Conservation (phyloP, 2,329 filamentous ascomycete genomes). For the Alternaria ventricosa region DNA sequence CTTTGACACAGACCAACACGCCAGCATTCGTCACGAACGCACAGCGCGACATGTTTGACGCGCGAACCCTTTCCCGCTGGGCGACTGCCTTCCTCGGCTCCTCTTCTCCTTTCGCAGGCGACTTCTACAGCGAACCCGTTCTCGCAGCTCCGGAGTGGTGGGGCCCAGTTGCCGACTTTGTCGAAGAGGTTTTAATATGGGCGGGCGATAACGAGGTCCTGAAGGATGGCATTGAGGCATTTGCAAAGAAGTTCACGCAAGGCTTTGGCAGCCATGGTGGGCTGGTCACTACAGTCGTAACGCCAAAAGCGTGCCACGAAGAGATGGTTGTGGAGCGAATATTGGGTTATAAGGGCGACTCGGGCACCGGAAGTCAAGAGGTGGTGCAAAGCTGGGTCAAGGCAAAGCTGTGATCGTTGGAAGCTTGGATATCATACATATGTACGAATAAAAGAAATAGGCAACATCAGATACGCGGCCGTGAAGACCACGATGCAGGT, state of each 20-base stretch:
- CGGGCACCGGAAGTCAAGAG: conserved; percentile 43
- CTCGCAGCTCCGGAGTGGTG: conserved; percentile 62
- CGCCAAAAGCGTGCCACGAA: conserved; percentile 49
- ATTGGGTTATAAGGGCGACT: conserved; percentile 48
- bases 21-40: conserved; percentile 54
- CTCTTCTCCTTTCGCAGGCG: conserved; percentile 55
- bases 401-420: conserved; percentile 37
- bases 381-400: conserved; percentile 50
- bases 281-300: conserved; percentile 44
- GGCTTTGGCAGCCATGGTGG: conserved; percentile 43
- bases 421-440: not conserved
- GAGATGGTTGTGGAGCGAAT: conserved; percentile 52
- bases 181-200: conserved; percentile 60
- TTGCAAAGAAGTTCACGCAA: conserved; percentile 56
- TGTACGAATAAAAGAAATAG: not conserved
- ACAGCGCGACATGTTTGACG: conserved; percentile 59
- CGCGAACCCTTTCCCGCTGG: conserved; percentile 54
- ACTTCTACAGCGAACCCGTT: conserved; percentile 60
- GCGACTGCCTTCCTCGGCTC: conserved; percentile 55
- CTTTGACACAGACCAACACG: conserved; percentile 55
- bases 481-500: not conserved
- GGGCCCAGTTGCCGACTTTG: conserved; percentile 52
- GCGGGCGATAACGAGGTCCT: conserved; percentile 64
- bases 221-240: conserved; percentile 61
- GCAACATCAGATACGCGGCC: not conserved